A percentile compares a stretch with the other conserved stretches of the same genome.
Conservation (phyloP, 1,139 yeast species). For the Pichia sp. region DNA sequence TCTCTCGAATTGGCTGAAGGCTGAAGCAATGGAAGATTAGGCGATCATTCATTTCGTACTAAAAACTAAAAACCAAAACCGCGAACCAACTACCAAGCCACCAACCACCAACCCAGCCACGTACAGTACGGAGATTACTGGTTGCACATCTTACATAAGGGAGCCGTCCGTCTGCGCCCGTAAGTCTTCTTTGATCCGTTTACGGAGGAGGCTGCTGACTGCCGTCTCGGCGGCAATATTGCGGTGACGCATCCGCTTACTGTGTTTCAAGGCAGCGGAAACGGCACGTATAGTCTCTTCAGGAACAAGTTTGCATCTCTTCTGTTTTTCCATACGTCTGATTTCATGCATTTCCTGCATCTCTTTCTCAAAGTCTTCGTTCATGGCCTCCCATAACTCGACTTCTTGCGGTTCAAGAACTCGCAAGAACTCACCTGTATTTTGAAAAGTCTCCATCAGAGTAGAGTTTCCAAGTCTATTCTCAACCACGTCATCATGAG, state of each 20-base stretch:
- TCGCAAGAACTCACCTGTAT: conserved; percentile 21
- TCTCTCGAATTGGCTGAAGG: too few species aligned
- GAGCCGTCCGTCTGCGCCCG: too few species aligned
- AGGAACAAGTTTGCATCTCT: neutral
- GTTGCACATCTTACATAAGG: too few species aligned
- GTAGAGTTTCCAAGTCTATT: conserved; percentile 18
- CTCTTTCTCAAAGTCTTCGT: conserved; percentile 25
- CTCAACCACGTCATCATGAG: conserved; percentile 18
- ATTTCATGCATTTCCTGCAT: conserved; percentile 11
- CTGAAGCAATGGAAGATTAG: too few species aligned
- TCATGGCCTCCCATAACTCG: conserved; percentile 25
- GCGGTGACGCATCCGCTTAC: neutral
- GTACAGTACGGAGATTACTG: too few species aligned
- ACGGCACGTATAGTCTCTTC: neutral
- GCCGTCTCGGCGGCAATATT: neutral
- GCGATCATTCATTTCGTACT: too few species aligned
- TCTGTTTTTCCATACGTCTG: too few species aligned
- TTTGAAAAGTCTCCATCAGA: conserved; percentile 22
- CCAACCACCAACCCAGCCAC: too few species aligned
- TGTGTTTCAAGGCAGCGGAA: neutral
- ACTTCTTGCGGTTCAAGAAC: conserved; percentile 24
- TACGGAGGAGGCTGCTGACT: neutral
- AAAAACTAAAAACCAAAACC: too few species aligned
- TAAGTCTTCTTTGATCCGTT: neutral
- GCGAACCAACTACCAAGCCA: too few species aligned